These are phyloP conservation scores for Diaporthe sp. DNA, from an alignment of 2,329 filamentous ascomycete genomes.

Conservation along the genomic window DNA sequence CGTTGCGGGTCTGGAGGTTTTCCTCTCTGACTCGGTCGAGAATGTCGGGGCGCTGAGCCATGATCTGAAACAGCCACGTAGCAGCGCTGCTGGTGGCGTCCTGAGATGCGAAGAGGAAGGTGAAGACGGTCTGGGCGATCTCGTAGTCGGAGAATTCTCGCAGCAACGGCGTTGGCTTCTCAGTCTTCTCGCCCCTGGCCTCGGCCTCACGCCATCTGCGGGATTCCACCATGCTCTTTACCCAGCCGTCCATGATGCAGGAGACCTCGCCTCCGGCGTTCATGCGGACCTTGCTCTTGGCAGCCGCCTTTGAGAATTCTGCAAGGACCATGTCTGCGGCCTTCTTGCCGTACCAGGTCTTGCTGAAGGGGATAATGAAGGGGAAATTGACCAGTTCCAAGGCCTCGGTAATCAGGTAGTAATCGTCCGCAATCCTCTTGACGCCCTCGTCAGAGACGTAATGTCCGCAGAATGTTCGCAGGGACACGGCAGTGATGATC, in stretches of 20 bases:
- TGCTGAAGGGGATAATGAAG: slow-evolving; percentile 94
- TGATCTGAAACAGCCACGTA: slow-evolving; percentile 96
- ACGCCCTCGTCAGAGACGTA: slow-evolving; percentile 93
- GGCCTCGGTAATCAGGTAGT: slow-evolving; percentile 95
- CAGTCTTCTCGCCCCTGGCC: slow-evolving; percentile 77
- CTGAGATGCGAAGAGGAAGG: slow-evolving; percentile 97
- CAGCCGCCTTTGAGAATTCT: slow-evolving; percentile 92
- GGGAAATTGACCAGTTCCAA: slow-evolving; percentile 99
- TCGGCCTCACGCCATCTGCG: slow-evolving; percentile 84
- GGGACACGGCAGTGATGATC: slow-evolving; percentile 93
- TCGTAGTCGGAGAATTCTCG: slow-evolving; percentile 92
- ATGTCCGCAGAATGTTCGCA: slow-evolving; percentile 96
- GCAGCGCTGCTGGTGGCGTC: slow-evolving; percentile 94
- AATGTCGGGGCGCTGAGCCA: slow-evolving; percentile 93
- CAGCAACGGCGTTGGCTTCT: slow-evolving; percentile 86
- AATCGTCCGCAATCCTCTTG: slow-evolving; percentile 96
- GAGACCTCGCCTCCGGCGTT: slow-evolving; percentile 86
- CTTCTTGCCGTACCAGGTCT: slow-evolving; percentile 98
- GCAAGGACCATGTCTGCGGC: slow-evolving; percentile 91
- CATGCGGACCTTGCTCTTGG: slow-evolving; percentile 95
- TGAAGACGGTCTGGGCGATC: slow-evolving; percentile 94
- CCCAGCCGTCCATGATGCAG: slow-evolving; percentile 97
- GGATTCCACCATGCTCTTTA: slow-evolving; percentile 89
- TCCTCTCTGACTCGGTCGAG: slow-evolving; percentile 93
- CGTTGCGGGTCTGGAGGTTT: slow-evolving; percentile 82